Conservation (phyloP, 129 eudicot species). For the Pulicaria dysenterica region DNA sequence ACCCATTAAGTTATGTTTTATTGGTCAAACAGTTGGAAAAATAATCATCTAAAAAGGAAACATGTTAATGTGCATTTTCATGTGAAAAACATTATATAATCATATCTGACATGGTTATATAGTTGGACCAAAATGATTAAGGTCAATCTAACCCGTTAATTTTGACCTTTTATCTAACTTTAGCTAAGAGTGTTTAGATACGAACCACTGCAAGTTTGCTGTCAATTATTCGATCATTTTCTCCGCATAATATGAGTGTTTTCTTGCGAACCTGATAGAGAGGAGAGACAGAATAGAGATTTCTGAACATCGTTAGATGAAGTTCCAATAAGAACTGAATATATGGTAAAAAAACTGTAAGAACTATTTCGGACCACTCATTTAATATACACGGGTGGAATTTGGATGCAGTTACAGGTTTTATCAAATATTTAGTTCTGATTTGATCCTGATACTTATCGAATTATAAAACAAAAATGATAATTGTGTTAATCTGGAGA, state of each 20-base stretch:
- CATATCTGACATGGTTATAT: neutral
- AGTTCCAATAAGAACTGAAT: neutral
- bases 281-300: neutral
- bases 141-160: too few species aligned
- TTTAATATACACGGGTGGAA: too few species aligned
- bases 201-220: slow-evolving; percentile 77
- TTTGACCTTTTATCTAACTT: too few species aligned
- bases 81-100: neutral
- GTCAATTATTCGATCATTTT: slow-evolving; percentile 75
- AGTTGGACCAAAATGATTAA: too few species aligned
- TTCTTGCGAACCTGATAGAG: slow-evolving; percentile 58
- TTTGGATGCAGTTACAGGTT: too few species aligned
- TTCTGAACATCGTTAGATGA: neutral
- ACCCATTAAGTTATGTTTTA: too few species aligned
- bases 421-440: too few species aligned
- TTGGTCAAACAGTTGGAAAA: too few species aligned
- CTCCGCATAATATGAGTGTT: slow-evolving; percentile 78
- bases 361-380: neutral
- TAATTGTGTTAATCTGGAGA: too few species aligned
- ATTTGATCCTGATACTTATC: too few species aligned
- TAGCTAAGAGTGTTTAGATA: neutral
- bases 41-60: too few species aligned
- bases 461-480: too few species aligned
- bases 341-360: neutral
- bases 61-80: neutral